Evolutionary conservation across 176 grass and related monocot genomes (phyloP).

Genomic region (Oryza longistaminata): DNA sequence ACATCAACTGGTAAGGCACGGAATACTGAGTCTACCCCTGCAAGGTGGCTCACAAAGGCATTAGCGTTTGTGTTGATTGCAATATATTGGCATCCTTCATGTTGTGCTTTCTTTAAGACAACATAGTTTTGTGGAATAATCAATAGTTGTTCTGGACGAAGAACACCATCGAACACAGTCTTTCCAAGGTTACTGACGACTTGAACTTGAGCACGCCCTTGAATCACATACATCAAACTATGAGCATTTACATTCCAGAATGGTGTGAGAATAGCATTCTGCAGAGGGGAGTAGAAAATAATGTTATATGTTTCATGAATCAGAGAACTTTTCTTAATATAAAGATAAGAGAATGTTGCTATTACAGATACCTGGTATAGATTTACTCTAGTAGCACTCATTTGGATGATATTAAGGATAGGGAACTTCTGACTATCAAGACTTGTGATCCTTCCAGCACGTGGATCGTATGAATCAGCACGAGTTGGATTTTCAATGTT

Average conservation of each 20-base stretch:
- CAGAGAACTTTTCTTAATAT: not conserved
- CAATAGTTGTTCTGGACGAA: not conserved
- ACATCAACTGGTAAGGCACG: not conserved
- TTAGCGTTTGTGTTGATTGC: not conserved
- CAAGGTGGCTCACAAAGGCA: not conserved
- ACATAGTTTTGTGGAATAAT: not conserved
- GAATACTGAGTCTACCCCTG: not conserved
- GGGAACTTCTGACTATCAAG: not conserved
- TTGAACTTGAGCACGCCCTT: not conserved
- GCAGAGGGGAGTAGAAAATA: not conserved
- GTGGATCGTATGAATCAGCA: not conserved
- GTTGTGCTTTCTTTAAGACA: not conserved
- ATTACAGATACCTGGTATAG: not conserved
- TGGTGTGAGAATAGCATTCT: not conserved
- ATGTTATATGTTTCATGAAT: not conserved
- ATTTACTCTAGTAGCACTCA: not conserved
- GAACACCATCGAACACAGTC: not conserved
- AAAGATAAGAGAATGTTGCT: not conserved
- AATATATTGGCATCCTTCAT: not conserved
- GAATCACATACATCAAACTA: not conserved
- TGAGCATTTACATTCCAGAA: not conserved
- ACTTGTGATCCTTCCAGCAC: not conserved
- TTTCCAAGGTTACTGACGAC: not conserved
- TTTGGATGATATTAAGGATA: not conserved
- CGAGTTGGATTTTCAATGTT: not conserved